Percentiles rank a stretch among this genome's conserved stretches.
Conservation (phyloP, 2,329 filamentous ascomycete species). For the Xylaria hypoxylon region DNA sequence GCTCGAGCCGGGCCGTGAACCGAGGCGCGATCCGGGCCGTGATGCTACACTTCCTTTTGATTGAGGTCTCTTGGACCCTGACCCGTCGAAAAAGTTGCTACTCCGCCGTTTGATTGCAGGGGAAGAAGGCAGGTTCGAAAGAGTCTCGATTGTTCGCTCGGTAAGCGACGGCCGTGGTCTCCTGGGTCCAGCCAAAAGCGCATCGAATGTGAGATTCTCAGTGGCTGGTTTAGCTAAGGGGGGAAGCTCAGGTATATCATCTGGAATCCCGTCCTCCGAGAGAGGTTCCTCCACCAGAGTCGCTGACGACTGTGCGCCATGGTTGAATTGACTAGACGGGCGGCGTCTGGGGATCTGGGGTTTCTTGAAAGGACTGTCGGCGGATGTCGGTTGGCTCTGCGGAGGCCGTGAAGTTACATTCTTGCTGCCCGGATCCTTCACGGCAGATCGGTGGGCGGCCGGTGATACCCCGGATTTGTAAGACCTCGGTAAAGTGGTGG, state of each 20-base stretch:
- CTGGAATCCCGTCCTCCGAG: conserved; percentile 4
- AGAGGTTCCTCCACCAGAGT: conserved; percentile 28
- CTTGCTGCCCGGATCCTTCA: conserved; percentile 37
- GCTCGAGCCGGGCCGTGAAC: conserved; percentile 66
- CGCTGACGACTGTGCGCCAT: conserved; percentile 33
- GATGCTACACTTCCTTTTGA: conserved; percentile 63
- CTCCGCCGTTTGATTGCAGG: conserved; percentile 74
- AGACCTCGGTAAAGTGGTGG: conserved; percentile 44
- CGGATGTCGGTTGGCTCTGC: conserved; percentile 37
- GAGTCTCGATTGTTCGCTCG: conserved; percentile 87
- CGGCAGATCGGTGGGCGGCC: conserved; percentile 41
- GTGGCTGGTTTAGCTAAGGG: conserved; percentile 40
- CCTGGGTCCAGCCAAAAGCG: conserved; percentile 37
- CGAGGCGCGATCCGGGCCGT: conserved; percentile 61
- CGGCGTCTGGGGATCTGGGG: conserved; percentile 40
- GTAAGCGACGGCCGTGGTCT: conserved; percentile 71
- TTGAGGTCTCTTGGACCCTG: conserved; percentile 68
- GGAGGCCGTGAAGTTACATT: conserved; percentile 38
- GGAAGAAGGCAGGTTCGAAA: conserved; percentile 81
- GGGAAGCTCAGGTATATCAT: conserved; percentile 42
- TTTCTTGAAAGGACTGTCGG: conserved; percentile 43
- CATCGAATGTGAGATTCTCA: conserved; percentile 46
- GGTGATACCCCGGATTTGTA: conserved; percentile 42
- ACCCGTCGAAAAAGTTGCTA: conserved; percentile 78
- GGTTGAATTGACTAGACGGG: conserved; percentile 44